phyloP scores from a whole-genome alignment of 2,329 filamentous ascomycete species.

The Alternaria longipes region DNA sequence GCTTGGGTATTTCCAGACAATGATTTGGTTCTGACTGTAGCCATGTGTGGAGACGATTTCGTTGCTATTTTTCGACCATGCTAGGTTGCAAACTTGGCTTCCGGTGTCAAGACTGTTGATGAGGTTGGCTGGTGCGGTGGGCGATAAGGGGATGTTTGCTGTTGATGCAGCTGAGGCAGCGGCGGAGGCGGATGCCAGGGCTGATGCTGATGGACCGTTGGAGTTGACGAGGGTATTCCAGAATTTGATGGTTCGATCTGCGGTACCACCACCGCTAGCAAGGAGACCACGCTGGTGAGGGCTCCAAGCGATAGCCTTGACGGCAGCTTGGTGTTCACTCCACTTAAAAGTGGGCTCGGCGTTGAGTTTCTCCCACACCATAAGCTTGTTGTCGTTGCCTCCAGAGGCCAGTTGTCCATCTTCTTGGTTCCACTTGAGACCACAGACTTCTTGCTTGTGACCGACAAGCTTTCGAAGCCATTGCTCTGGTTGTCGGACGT shows the following conservation, averaged over 20 bases:
- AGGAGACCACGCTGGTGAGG: slow-evolving; percentile 93
- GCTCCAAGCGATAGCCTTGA: slow-evolving; percentile 98
- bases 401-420: slow-evolving; percentile 94
- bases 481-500: slow-evolving; percentile 91
- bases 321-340: slow-evolving; percentile 91
- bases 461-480: slow-evolving; percentile 87
- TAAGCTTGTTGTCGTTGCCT: slow-evolving; percentile 97
- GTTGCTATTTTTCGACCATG: slow-evolving; percentile 97
- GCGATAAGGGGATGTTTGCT: slow-evolving; percentile 42
- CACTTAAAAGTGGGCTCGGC: slow-evolving; percentile 94
- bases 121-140: slow-evolving; percentile 54
- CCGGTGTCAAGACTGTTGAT: slow-evolving; percentile 91
- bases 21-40: slow-evolving; percentile 97
- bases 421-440: slow-evolving; percentile 95
- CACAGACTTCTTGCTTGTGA: slow-evolving; percentile 98
- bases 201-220: slow-evolving; percentile 51
- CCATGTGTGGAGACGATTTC: slow-evolving; percentile 97
- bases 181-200: slow-evolving; percentile 51
- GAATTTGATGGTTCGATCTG: slow-evolving; percentile 95
- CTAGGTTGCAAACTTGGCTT: slow-evolving; percentile 97
- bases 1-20: slow-evolving; percentile 98
- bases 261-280: slow-evolving; percentile 95
- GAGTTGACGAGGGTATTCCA: slow-evolving; percentile 92
- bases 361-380: slow-evolving; percentile 98
- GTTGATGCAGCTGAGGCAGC: slow-evolving; percentile 45